A percentile compares a stretch with the other conserved stretches of the same genome.
Evolutionary conservation across 805 yeast species (phyloP).

Genomic region (Saccharomycopsis fibuligera): DNA sequence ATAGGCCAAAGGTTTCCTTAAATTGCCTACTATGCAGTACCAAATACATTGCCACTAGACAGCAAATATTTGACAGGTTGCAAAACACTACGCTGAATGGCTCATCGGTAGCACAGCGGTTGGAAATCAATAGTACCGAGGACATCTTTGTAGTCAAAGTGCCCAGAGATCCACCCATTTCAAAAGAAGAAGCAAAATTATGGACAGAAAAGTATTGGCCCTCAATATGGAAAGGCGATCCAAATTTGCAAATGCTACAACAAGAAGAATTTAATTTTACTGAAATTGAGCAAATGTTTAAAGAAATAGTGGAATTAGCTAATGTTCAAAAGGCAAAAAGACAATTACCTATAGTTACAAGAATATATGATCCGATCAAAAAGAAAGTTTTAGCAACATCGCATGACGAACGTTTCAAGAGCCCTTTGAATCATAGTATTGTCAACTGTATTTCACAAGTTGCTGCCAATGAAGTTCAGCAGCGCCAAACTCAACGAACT

Average conservation of each 20-base stretch:
- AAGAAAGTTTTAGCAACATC: constrained; percentile 35
- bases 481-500: too few relatives aligned
- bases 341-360: constrained; percentile 45
- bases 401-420: constrained; percentile 35
- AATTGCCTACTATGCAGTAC: constrained; percentile 24
- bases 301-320: constrained; percentile 26
- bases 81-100: constrained; percentile 9
- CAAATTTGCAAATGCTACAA: constrained; percentile 62
- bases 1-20: neutral
- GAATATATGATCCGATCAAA: constrained; percentile 54
- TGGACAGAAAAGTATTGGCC: constrained; percentile 85
- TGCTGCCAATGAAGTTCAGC: constrained; percentile 45
- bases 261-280: constrained; percentile 45
- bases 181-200: constrained; percentile 53
- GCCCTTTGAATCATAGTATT: constrained; percentile 66
- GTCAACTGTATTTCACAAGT: constrained; percentile 65
- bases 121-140: too few relatives aligned
- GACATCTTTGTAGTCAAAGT: constrained; percentile 30
- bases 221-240: constrained; percentile 88
- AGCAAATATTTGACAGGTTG: constrained; percentile 25
- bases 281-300: constrained; percentile 32
- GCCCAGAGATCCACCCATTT: constrained; percentile 42
- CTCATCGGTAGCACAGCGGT: too few relatives aligned
- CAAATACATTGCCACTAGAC: constrained; percentile 28
- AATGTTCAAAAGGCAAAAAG: constrained; percentile 19